These are phyloP conservation scores for Saccharomycodes ludwigii DNA, from an alignment of 805 yeast species.

Conservation along the genomic window DNA sequence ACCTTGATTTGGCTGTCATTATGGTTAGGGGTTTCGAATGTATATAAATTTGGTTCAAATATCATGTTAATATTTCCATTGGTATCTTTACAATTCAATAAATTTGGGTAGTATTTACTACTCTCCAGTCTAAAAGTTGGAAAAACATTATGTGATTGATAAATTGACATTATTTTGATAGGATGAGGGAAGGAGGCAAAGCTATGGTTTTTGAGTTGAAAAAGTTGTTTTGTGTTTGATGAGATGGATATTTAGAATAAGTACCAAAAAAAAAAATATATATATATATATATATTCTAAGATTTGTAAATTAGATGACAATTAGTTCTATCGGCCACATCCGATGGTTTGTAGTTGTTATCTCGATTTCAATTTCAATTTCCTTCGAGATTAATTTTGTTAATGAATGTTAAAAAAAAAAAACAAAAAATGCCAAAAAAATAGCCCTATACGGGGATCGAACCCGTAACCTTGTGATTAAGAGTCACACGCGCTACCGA, in stretches of 20 bases:
- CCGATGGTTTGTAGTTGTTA: background rate
- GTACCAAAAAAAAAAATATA: background rate
- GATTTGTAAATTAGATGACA: conserved; percentile 1
- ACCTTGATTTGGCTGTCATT: too few relatives aligned
- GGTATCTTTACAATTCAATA: conserved; percentile 1
- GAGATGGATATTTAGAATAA: background rate
- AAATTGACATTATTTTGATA: conserved; percentile 1
- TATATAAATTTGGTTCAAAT: conserved; percentile 1
- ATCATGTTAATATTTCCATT: conserved; percentile 3
- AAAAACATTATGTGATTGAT: background rate
- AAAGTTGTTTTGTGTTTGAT: background rate
- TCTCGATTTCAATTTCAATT: too few relatives aligned
- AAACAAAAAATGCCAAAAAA: too few relatives aligned
- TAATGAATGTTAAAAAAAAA: too few relatives aligned
- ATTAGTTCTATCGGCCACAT: conserved; percentile 1
- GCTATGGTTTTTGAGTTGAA: too few relatives aligned
- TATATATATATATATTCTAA: conserved; percentile 1
- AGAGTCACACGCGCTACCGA: too few relatives aligned
- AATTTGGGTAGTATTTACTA: background rate
- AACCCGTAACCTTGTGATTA: too few relatives aligned
- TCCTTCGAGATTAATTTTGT: too few relatives aligned
- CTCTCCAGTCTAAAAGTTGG: background rate
- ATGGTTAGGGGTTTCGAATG: too few relatives aligned
- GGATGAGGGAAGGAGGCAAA: too few relatives aligned
- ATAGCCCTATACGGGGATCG: too few relatives aligned